phyloP scores from a whole-genome alignment of 208 protist species.

The Crithidia thermophila region DNA sequence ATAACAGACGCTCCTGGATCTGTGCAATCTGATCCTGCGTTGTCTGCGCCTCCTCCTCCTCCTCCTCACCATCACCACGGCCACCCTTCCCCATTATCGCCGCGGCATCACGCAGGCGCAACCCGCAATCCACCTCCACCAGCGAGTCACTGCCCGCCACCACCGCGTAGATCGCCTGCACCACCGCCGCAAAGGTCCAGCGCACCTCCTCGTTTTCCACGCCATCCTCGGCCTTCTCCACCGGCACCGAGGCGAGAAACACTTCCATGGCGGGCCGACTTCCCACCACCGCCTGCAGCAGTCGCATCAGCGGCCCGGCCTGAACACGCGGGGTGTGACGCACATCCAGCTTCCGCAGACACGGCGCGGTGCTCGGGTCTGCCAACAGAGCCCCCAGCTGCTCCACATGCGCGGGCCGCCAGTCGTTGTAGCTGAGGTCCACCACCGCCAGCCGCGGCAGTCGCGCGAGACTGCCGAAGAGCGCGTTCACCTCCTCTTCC shows the following conservation, averaged over 20 bases:
- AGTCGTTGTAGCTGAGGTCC: slow-evolving; percentile 80
- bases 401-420: slow-evolving; percentile 52
- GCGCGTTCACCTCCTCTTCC: slow-evolving; percentile 33
- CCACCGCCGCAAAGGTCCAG: slow-evolving; percentile 17
- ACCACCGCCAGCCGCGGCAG: slow-evolving; percentile 47
- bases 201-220: not conserved
- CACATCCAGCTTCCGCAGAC: slow-evolving; percentile 31
- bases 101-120: slow-evolving; percentile 21
- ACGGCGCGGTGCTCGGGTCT: not conserved
- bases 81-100: too few relatives aligned
- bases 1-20: slow-evolving; percentile 47
- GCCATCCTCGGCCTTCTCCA: slow-evolving; percentile 2
- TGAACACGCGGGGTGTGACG: slow-evolving; percentile 37
- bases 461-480: slow-evolving; percentile 39
- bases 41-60: slow-evolving; percentile 17
- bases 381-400: slow-evolving; percentile 36
- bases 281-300: slow-evolving; percentile 36
- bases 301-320: slow-evolving; percentile 47
- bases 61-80: too few relatives aligned
- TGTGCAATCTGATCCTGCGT: slow-evolving; percentile 26
- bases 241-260: slow-evolving; percentile 30
- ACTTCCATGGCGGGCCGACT: slow-evolving; percentile 42
- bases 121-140: slow-evolving; percentile 41
- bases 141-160: slow-evolving; percentile 40
- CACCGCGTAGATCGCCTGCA: slow-evolving; percentile 37